These are phyloP conservation scores for Lagenidium sp. DNA, from an alignment of 352 stramenopile genomes.

Conservation along the genomic window DNA sequence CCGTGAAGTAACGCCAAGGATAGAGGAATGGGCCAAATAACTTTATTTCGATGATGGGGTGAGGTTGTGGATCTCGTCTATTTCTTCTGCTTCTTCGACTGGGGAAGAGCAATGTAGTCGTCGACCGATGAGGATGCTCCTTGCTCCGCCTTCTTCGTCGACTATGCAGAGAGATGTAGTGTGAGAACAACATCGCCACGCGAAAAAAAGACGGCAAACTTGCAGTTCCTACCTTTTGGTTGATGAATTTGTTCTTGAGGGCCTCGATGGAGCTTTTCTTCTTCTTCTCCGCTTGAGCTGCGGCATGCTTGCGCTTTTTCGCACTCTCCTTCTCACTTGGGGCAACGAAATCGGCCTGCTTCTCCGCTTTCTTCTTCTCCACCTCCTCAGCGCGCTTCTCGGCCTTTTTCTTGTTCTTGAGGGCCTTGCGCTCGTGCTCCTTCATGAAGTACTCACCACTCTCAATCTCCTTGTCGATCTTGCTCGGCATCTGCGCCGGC, in stretches of 20 bases:
- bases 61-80: too few relatives aligned
- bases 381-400: conserved; percentile 46
- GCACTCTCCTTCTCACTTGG: conserved; percentile 65
- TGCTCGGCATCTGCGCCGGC: conserved; percentile 90
- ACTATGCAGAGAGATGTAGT: conserved; percentile 20
- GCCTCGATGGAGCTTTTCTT: conserved; percentile 45
- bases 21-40: too few relatives aligned
- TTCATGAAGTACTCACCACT: conserved; percentile 99
- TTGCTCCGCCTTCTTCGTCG: conserved; percentile 23
- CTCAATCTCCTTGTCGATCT: conserved; percentile 98
- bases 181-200: too few relatives aligned
- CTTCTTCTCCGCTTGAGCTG: conserved; percentile 31
- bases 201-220: too few relatives aligned
- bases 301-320: conserved; percentile 70
- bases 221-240: conserved; percentile 58
- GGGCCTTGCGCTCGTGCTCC: conserved; percentile 90
- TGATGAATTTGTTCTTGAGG: conserved; percentile 81
- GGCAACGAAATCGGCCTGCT: conserved; percentile 62
- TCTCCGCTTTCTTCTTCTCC: conserved; percentile 65
- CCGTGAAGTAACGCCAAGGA: not conserved
- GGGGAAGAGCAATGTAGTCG: conserved; percentile 58
- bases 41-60: not conserved
- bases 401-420: conserved; percentile 87
- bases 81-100: conserved; percentile 55
- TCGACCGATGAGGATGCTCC: conserved; percentile 26